Percentiles rank a stretch among this genome's conserved stretches.
Conservation (phyloP, 805 yeast species). For the Candida xiaguanensis region DNA sequence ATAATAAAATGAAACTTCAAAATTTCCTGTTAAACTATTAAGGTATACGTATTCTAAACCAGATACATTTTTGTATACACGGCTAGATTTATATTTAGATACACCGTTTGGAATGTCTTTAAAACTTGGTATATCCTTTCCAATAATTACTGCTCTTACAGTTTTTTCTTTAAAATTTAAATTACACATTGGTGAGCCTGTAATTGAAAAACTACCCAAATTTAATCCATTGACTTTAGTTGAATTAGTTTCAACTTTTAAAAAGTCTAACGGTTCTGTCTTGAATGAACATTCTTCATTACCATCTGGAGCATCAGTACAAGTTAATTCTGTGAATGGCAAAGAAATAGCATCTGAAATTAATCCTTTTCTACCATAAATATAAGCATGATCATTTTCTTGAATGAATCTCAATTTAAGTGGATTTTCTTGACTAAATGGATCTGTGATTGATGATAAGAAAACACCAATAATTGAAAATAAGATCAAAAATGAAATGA, state of each 20-base stretch:
- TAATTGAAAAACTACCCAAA: slow-evolving; percentile 57
- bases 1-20: slow-evolving; percentile 69
- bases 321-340: slow-evolving; percentile 53
- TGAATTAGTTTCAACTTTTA: slow-evolving; percentile 46
- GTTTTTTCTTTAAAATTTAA: slow-evolving; percentile 41
- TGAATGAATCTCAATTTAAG: slow-evolving; percentile 72
- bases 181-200: slow-evolving; percentile 52
- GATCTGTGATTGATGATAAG: slow-evolving; percentile 37
- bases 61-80: slow-evolving; percentile 46
- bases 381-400: slow-evolving; percentile 50
- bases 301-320: slow-evolving; percentile 42
- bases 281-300: slow-evolving; percentile 51
- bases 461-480: slow-evolving; percentile 35
- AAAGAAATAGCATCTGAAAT: slow-evolving; percentile 44
- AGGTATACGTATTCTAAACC: slow-evolving; percentile 67
- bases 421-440: slow-evolving; percentile 65
- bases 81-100: slow-evolving; percentile 42
- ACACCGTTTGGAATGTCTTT: slow-evolving; percentile 42
- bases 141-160: slow-evolving; percentile 59
- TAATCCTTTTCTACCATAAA: slow-evolving; percentile 50
- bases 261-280: slow-evolving; percentile 39
- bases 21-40: slow-evolving; percentile 62
- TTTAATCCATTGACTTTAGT: slow-evolving; percentile 60
- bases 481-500: slow-evolving; percentile 38
- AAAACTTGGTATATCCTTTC: slow-evolving; percentile 14